A percentile compares a stretch with the other conserved stretches of the same genome.
Conservation (phyloP, 1,284 basidiomycete species). For the Moniliophthora roreri region DNA sequence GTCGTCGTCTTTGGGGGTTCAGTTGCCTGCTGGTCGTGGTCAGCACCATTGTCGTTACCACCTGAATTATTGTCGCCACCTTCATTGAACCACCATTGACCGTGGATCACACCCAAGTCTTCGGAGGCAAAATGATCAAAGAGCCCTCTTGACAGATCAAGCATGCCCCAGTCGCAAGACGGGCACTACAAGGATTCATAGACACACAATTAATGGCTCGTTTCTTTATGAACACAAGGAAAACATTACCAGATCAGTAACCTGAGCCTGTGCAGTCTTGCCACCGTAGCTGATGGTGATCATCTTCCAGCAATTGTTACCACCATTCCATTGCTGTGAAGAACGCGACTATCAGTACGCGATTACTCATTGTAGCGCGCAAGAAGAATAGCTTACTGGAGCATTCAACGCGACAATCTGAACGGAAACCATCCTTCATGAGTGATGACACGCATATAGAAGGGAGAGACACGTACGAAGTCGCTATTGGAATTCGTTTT, state of each 20-base stretch:
- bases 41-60: background rate
- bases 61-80: constrained; percentile 18
- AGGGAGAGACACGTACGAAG: constrained; percentile 32
- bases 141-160: constrained; percentile 74
- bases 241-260: constrained; percentile 66
- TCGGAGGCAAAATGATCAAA: constrained; percentile 55
- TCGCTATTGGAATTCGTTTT: constrained; percentile 27
- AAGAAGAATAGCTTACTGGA: constrained; percentile 27
- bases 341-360: constrained; percentile 6
- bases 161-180: constrained; percentile 63
- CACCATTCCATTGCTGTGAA: constrained; percentile 47
- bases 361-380: background rate
- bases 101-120: constrained; percentile 50
- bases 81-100: constrained; percentile 52
- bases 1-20: background rate
- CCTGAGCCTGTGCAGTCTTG: constrained; percentile 59
- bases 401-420: constrained; percentile 46
- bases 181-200: constrained; percentile 46
- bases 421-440: no score
- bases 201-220: background rate
- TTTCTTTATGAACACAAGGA: background rate
- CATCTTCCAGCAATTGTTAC: constrained; percentile 61
- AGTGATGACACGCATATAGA: no score
- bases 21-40: background rate
- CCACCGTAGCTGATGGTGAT: constrained; percentile 71